phyloP scores from a whole-genome alignment of 768 basidiomycete genomes.

The Russula earlei region DNA sequence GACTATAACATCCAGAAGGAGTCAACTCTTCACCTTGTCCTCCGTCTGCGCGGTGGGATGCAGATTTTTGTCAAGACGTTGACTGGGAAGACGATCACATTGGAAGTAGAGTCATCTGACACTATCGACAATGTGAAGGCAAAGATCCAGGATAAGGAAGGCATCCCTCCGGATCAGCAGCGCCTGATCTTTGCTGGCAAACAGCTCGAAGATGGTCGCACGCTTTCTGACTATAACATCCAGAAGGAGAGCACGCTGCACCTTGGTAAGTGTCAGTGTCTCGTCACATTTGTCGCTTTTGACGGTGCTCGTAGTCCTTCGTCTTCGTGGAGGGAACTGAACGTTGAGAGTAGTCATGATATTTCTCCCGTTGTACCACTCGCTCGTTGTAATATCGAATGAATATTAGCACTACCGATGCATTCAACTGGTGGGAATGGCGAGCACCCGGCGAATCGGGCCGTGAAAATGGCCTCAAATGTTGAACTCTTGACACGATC shows the following conservation, averaged over 20 bases:
- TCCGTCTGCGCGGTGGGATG: constrained; percentile 18
- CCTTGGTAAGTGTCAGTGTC: constrained; percentile 1
- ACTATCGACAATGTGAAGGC: constrained; percentile 19
- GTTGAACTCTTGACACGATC: constrained; percentile 51
- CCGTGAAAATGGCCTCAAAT: constrained; percentile 31
- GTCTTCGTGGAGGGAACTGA: constrained; percentile 40
- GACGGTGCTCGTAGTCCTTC: constrained; percentile 27
- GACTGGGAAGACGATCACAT: constrained; percentile 17
- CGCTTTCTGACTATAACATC: constrained; percentile 18
- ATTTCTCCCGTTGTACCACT: neutral
- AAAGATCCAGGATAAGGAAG: constrained; percentile 19
- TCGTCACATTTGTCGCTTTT: neutral
- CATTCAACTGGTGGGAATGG: neutral
- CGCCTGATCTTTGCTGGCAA: constrained; percentile 18
- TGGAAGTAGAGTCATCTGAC: constrained; percentile 19
- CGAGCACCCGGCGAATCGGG: neutral
- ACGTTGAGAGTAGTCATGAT: neutral
- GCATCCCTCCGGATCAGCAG: constrained; percentile 18
- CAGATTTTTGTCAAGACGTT: constrained; percentile 18
- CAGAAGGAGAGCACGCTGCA: constrained; percentile 19
- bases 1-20: constrained; percentile 20
- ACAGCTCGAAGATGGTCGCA: constrained; percentile 19
- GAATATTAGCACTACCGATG: neutral
- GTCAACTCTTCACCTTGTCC: constrained; percentile 17
- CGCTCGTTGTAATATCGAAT: neutral